Base-by-base conservation (phyloP, 2,329 filamentous ascomycete genomes). In the Trichoderma asperellum region DNA sequence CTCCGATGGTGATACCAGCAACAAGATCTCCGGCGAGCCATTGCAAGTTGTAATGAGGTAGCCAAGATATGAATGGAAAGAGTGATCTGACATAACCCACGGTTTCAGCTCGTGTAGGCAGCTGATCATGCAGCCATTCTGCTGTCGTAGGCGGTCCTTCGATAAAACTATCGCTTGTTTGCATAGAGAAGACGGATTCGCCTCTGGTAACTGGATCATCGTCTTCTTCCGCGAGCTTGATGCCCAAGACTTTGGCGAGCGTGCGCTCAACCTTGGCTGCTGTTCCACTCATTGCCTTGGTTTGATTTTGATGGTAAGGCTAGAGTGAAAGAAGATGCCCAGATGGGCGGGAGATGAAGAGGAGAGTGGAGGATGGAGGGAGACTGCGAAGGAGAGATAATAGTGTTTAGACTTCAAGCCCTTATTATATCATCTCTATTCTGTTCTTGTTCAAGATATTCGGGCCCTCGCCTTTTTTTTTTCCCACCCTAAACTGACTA, bases 1-100 rank as follows among this genome's bases (percentile, higher is more conserved):
- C 85, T n/a, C 87, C 86, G 68, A 88, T 85, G 3, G 87, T 88
- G 68, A 80, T 74, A 34, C 81, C 95, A 70, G 96, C 95, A 69
- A 98, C 90, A 58, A 98, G 80, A 81, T 99, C 96, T 75, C 96
- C 96, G 18, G 89, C 79, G 6, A 97, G 81, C 96, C 96, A 99
- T 82, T 94, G 90, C 4, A 90, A 12, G 77, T 99, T 99, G 83
- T 99, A 99, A 74, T 90, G 88, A 12, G 83, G 81, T 69, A 98
- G 95, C 96, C 96, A 99, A n/a, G 88, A 85, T 5, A 92, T 78
- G 77, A 97, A 98, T 0, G 96, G 96, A 73, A 99, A 97, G 1
- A 98, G 82, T 16, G 87, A 91, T 73, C 84, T 81, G 69, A 89
- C 68, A 76, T 97, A 99, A 2, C 81, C 74, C 5, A 79, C 60